Evolutionary conservation across 139 green algal species (phyloP), one percentile per base, ranked within the genome.

Genomic region (Volvox reticuliferus): DNA sequence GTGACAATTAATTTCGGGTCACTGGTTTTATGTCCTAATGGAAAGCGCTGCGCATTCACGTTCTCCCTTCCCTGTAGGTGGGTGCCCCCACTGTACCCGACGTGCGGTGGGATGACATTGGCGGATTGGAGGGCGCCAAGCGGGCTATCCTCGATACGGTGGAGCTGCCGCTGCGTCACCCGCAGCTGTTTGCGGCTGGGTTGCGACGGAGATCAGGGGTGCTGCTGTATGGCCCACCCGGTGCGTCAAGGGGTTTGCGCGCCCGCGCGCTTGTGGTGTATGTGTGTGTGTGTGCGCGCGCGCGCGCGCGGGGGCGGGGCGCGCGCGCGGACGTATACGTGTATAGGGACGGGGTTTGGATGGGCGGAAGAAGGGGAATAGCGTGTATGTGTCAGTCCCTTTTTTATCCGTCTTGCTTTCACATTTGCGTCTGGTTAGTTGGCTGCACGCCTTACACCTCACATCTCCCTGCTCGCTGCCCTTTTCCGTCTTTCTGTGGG

Each of bases 91-190:
- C 96, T 86, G 94, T 98, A 36, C 97, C 98, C 16, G 93, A 98
- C 88, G 98, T 99, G 61, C 84, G 82, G 30, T 99, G 98, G 98
- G 96, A 98, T 33, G 98, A 99, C 91, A 96, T 99, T 16, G 98
- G 98, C 0, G 98, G 98, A 0, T 93, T 99, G 82, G 96, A 97
- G 71, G 95, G 97, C 32, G 95, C 97, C 62, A 99, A 99, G 93
- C 36, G 81, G n/a, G 90, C 94, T n/a, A 97, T 99, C 69, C 93
- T 98, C 35, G 98, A 99, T 92, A 99, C 98, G 0, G 93, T 98
- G 28, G 97, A 99, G 95, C 95, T 99, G 89, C 98, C 98, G 0
- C 94, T 99, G 36, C 95, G 95, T 63, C 97, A 99, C 92, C 93
- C 80, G 21, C 91, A 96, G 33, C 95, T 99, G 19, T 99, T 99